Base-by-base conservation (phyloP, 2,329 filamentous ascomycete genomes). In the Myriosclerotinia duriaeana region DNA sequence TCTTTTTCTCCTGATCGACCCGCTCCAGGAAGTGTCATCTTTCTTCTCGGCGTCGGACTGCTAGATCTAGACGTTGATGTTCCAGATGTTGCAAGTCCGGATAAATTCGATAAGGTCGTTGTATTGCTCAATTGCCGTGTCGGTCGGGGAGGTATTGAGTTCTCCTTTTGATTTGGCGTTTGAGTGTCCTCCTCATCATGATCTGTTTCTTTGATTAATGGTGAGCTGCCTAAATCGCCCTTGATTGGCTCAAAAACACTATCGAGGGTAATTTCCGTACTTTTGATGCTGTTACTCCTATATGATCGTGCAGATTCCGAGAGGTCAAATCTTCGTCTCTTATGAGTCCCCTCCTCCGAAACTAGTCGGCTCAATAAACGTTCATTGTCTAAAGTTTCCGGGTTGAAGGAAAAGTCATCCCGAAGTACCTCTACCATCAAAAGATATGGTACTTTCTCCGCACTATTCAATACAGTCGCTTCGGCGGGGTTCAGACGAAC, bases 171-270 rank as follows among this genome's bases (percentile, higher is more conserved):
- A 22, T 30, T 58, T 30, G 63, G 42, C 36, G 42, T 59, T 5
- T 48, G 63, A n/a, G 22, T 22, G 52, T 77, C 72, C 66, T 77
- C 71, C 44, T 79, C 79, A 4, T 84, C 82, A 14, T 61, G 58
- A 34, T 81, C 80, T 30, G 84, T 84, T 0, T 85, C 80, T 72
- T 85, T 85, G 61, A 92, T 82, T 71, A 92, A 80, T 14, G 88
- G 86, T 12, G 90, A 91, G 76, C 87, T 91, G 53, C 90, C 89
- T 40, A 95, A 79, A 75, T 95, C 91, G 48, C 91, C 91, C 46
- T 85, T 90, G 0, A 85, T 84, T n/a, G 91, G 91, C 78, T 95
- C 91, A 74, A 95, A 92, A 30, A 94, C 90, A 74, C 91, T 94
- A 73, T 94, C 91, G 74, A 76, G 60, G 9, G 67, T 53, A 46